Conservation (phyloP, 2,329 filamentous ascomycete genomes). For the Fusarium drepaniforme region DNA sequence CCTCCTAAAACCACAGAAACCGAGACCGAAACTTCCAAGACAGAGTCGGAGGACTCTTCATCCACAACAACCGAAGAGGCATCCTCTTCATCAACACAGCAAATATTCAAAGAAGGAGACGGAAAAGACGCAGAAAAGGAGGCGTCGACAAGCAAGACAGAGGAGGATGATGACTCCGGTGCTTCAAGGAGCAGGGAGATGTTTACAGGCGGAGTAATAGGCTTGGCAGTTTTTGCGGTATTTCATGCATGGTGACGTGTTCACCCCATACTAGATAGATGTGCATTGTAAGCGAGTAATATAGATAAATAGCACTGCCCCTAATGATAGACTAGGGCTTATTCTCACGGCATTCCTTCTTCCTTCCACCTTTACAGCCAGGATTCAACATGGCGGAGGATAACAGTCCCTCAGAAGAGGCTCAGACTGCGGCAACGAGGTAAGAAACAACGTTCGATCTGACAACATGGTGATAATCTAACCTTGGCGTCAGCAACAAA, state of each 20-base stretch:
- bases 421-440: background rate
- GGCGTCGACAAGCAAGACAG: background rate
- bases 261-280: background rate
- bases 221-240: background rate
- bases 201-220: slow-evolving; percentile 7
- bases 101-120: slow-evolving; percentile 25
- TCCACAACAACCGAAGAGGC: background rate
- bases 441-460: background rate
- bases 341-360: background rate
- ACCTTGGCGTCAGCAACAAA: background rate
- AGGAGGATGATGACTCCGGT: slow-evolving; percentile 12
- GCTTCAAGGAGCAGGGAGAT: background rate
- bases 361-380: background rate
- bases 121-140: background rate
- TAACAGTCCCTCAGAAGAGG: background rate
- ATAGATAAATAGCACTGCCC: background rate
- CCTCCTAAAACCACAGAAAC: background rate
- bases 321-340: background rate
- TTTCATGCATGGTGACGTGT: slow-evolving; percentile 5
- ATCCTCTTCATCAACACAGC: slow-evolving; percentile 9
- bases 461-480: background rate
- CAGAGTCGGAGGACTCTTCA: background rate
- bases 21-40: slow-evolving; percentile 4
- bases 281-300: background rate
- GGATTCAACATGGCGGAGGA: background rate